Conservation (phyloP, 1,284 basidiomycete genomes). For the Pseudozyma sp. region DNA sequence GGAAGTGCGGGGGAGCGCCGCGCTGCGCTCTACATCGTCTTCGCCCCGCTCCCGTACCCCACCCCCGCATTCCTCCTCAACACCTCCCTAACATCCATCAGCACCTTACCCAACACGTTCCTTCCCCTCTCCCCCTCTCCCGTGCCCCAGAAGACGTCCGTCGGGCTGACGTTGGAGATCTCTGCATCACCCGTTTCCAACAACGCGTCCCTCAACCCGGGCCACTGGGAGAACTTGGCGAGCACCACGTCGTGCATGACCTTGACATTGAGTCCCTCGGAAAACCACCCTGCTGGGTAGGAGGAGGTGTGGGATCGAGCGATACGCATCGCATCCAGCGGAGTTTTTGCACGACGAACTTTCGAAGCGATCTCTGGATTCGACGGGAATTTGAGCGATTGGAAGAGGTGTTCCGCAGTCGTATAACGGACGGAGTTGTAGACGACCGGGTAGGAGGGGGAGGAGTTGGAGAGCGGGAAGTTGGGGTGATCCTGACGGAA, state of each 20-base stretch:
- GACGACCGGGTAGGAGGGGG: conserved; percentile 34
- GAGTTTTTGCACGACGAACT: conserved; percentile 48
- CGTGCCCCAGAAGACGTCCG: conserved; percentile 61
- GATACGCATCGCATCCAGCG: conserved; percentile 51
- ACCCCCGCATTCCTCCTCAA: conserved; percentile 39
- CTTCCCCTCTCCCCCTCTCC: conserved; percentile 37
- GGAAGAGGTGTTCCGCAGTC: conserved; percentile 61
- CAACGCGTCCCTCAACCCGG: conserved; percentile 29
- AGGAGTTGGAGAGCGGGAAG: conserved; percentile 57
- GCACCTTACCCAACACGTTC: conserved; percentile 55
- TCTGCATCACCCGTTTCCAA: conserved; percentile 51
- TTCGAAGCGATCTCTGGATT: conserved; percentile 52
- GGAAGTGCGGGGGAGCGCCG: too few species aligned
- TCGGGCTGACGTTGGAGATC: conserved; percentile 52
- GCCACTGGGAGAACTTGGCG: conserved; percentile 56
- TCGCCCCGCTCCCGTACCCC: conserved; percentile 48
- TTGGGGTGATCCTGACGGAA: conserved; percentile 40
- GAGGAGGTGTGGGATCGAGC: conserved; percentile 40
- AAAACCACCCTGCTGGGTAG: conserved; percentile 55
- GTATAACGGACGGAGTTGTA: conserved; percentile 49
- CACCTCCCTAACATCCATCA: conserved; percentile 50
- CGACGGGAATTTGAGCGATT: conserved; percentile 53
- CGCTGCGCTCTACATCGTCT: conserved; percentile 11
- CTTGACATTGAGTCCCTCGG: conserved; percentile 49
- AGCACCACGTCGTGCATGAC: conserved; percentile 56